Evolutionary conservation across 768 basidiomycete species (phyloP).

Genomic region (Termitomyces sp.): DNA sequence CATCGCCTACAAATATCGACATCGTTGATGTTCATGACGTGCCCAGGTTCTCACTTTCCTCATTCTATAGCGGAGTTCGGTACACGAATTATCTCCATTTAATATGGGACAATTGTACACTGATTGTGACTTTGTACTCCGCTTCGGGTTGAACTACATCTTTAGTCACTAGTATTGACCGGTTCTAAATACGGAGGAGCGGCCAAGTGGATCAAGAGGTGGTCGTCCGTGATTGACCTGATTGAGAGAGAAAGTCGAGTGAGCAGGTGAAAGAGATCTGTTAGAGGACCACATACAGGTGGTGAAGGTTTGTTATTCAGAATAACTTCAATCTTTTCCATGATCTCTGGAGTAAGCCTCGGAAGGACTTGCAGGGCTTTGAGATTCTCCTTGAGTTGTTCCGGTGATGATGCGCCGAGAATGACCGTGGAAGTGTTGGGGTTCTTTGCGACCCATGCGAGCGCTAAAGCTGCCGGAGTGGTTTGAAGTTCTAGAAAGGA

Average conservation of each 20-base stretch:
- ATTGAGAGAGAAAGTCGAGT: neutral
- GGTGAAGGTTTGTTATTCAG: conserved; percentile 42
- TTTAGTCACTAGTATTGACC: neutral
- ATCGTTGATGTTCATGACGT: conserved; percentile 61
- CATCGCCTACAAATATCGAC: conserved; percentile 45
- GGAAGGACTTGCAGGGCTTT: conserved; percentile 51
- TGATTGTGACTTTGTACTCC: neutral
- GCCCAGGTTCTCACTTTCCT: conserved; percentile 44
- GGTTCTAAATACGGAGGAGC: neutral
- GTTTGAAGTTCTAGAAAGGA: conserved; percentile 30
- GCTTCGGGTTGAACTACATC: neutral
- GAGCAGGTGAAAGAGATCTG: neutral
- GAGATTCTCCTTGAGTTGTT: conserved; percentile 43
- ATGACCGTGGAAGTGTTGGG: conserved; percentile 70
- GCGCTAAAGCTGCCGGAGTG: conserved; percentile 59
- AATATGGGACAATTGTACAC: conserved; percentile 1
- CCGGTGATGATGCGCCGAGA: conserved; percentile 59
- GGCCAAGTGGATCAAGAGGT: conserved; percentile 1
- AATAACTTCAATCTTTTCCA: conserved; percentile 60
- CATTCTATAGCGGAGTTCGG: conserved; percentile 47
- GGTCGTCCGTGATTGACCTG: conserved; percentile 5
- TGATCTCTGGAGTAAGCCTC: conserved; percentile 56
- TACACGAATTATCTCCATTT: conserved; percentile 45
- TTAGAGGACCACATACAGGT: conserved; percentile 20
- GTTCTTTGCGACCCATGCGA: conserved; percentile 76